Conservation (phyloP, 129 eudicot genomes). For the Tanacetum coccineum region DNA sequence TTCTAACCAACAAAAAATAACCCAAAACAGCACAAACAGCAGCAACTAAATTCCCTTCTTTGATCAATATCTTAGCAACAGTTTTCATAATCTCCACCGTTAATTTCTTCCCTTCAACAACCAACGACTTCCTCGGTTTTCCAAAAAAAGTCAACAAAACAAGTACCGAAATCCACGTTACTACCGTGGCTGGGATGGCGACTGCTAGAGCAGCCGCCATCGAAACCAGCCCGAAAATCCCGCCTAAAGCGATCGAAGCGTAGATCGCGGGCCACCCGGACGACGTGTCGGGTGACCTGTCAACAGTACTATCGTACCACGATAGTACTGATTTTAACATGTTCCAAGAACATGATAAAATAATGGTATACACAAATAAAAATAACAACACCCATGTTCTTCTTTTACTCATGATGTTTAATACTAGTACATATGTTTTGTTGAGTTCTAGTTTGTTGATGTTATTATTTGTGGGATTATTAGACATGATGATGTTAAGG, state of each 20-base stretch:
- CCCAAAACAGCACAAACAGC: slow-evolving; percentile 91
- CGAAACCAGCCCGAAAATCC: slow-evolving; percentile 65
- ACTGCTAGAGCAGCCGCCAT: slow-evolving; percentile 84
- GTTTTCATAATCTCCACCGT: slow-evolving; percentile 67
- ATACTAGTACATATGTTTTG: slow-evolving; percentile 21
- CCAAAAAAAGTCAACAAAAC: slow-evolving; percentile 75
- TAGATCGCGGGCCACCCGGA: slow-evolving; percentile 61
- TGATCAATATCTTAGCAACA: slow-evolving; percentile 65
- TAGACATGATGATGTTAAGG: too few species aligned
- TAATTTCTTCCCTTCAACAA: slow-evolving; percentile 84
- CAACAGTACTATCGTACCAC: slow-evolving; percentile 53
- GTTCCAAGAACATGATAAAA: slow-evolving; percentile 61
- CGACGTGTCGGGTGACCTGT: slow-evolving; percentile 20
- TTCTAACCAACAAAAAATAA: slow-evolving; percentile 59
- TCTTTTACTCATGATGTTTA: slow-evolving; percentile 54
- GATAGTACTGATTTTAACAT: slow-evolving; percentile 53
- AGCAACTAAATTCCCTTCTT: slow-evolving; percentile 89
- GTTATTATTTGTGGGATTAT: not conserved
- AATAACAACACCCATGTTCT: slow-evolving; percentile 70
- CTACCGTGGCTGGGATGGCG: slow-evolving; percentile 75
- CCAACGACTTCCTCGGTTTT: slow-evolving; percentile 58
- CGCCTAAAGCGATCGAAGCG: slow-evolving; percentile 59
- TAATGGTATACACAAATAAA: slow-evolving; percentile 51
- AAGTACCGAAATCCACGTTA: slow-evolving; percentile 81
- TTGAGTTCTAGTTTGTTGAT: not conserved